A percentile compares a stretch with the other conserved stretches of the same genome.
Conservation (phyloP, 495 filamentous ascomycete genomes). For the Patellaria atrata region DNA sequence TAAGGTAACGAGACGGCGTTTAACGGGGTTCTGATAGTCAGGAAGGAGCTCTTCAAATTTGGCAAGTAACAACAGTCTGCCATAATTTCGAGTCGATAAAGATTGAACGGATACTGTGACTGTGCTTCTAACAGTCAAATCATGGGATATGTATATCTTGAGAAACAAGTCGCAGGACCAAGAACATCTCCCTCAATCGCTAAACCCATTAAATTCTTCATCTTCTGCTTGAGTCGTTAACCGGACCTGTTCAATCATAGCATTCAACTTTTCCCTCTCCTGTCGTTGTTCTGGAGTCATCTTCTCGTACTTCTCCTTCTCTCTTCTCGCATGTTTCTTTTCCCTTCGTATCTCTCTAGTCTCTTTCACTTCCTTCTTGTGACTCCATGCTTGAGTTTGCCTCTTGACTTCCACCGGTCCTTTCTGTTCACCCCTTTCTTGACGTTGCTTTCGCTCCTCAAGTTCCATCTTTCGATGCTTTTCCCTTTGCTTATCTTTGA, state of each 20-base stretch:
- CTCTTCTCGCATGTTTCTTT: slow-evolving; percentile 56
- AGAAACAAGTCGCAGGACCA: no score
- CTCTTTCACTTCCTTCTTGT: slow-evolving; percentile 58
- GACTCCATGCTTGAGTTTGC: slow-evolving; percentile 64
- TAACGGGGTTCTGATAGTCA: no score
- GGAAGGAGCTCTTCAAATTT: no score
- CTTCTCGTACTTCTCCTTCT: slow-evolving; percentile 49
- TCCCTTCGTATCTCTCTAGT: slow-evolving; percentile 52
- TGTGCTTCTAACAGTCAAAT: no score
- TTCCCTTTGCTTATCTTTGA: slow-evolving; percentile 67
- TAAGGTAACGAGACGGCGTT: no score
- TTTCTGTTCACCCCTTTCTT: slow-evolving; percentile 11
- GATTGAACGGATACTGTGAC: no score
- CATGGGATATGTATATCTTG: no score
- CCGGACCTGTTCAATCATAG: slow-evolving; percentile 59
- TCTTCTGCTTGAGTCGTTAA: slow-evolving; percentile 33
- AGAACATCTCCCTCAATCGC: slow-evolving; percentile 23
- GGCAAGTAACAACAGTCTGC: no score
- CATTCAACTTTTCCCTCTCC: slow-evolving; percentile 54
- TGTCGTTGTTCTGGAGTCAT: slow-evolving; percentile 62
- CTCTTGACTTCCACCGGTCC: slow-evolving; percentile 23
- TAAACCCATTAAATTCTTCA: slow-evolving; percentile 27
- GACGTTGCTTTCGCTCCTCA: slow-evolving; percentile 26
- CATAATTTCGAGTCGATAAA: no score
- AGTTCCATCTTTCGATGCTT: slow-evolving; percentile 46